Evolutionary conservation across 208 protist genomes (phyloP).

Genomic region (Trichomonas tenax): DNA sequence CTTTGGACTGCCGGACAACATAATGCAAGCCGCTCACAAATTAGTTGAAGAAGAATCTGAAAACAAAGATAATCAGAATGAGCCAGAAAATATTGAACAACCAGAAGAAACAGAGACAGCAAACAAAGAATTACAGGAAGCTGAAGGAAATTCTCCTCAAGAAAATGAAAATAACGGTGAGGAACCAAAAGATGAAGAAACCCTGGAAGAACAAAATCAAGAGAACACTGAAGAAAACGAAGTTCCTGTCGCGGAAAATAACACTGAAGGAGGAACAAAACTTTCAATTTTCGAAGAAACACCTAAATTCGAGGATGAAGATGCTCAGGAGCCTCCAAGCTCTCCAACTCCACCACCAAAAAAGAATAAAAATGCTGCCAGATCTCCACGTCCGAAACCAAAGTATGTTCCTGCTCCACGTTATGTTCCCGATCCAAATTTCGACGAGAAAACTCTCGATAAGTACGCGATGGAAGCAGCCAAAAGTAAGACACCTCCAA

Average conservation of each 20-base stretch:
- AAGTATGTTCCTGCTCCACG: not conserved
- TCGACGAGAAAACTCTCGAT: not conserved
- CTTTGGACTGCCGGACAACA: too few relatives aligned
- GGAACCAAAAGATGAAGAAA: not conserved
- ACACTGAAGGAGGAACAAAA: not conserved
- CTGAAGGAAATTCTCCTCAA: not conserved
- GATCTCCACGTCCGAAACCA: not conserved
- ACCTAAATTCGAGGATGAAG: not conserved
- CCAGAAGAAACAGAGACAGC: not conserved
- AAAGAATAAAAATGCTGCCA: not conserved
- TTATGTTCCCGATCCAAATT: not conserved
- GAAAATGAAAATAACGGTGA: not conserved
- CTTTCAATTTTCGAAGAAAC: not conserved
- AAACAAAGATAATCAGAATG: not conserved
- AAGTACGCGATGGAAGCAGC: not conserved
- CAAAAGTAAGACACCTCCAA: not conserved
- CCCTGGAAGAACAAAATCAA: not conserved
- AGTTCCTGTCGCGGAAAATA: not conserved
- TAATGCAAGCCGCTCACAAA: not conserved
- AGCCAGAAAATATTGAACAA: not conserved
- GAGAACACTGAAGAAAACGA: not conserved
- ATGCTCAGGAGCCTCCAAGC: not conserved
- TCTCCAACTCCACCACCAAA: not conserved
- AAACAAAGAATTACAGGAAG: not conserved
- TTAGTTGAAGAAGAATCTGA: not conserved